phyloP scores from a whole-genome alignment of 2,329 filamentous ascomycete genomes.

The Colletotrichum abscissum region DNA sequence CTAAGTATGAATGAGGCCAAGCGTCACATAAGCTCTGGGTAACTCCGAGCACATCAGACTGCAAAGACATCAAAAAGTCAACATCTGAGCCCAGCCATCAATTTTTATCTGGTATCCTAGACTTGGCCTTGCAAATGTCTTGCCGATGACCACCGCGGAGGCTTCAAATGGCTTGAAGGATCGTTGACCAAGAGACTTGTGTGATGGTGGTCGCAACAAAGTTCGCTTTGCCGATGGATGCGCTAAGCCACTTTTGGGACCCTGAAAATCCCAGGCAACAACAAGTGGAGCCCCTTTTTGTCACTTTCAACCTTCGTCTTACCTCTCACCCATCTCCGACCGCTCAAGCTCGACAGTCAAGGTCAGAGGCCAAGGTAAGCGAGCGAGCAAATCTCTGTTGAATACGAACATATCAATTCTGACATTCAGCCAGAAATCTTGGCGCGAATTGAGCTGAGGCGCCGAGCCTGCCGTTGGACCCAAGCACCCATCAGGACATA shows the following conservation, averaged over 20 bases:
- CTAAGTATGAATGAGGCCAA: no score
- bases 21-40: no score
- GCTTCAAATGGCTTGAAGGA: not conserved
- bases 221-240: not conserved
- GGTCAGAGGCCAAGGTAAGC: not conserved
- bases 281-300: not conserved
- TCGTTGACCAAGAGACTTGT: not conserved
- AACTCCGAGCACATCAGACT: no score
- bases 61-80: no score
- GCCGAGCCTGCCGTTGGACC: not conserved
- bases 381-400: fast-evolving
- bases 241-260: not conserved
- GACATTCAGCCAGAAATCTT: not conserved
- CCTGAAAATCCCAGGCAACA: not conserved
- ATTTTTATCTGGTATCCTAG: not conserved
- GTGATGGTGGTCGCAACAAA: not conserved
- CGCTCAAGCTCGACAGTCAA: not conserved
- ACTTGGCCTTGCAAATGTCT: not conserved
- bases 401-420: no score
- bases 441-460: not conserved
- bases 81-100: no score
- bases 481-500: not conserved
- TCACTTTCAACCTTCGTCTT: not conserved
- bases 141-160: no score
- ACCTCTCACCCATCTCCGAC: not conserved